A percentile compares a stretch with the other conserved stretches of the same genome.
These are phyloP conservation scores for Heracleum sosnowskyi DNA, from an alignment of 129 eudicot genomes.

Conservation along the genomic window DNA sequence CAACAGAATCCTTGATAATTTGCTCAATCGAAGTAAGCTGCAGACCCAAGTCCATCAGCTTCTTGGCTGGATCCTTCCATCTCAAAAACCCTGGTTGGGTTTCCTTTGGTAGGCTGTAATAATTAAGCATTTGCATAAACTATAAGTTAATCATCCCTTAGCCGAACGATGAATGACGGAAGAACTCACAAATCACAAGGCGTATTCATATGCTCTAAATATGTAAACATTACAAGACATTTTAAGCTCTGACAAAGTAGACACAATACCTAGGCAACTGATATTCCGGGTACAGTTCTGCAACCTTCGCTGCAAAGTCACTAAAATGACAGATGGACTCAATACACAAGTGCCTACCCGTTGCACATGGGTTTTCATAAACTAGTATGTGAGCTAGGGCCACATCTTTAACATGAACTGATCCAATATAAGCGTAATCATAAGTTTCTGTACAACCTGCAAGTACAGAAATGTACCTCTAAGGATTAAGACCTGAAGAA, in stretches of 20 bases:
- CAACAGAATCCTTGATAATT: conserved; percentile 70
- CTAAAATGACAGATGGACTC: conserved; percentile 73
- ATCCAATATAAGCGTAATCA: too few relatives aligned
- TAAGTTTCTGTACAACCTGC: too few relatives aligned
- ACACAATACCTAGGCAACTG: conserved; percentile 57
- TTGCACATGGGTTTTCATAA: conserved; percentile 59
- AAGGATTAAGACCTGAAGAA: too few relatives aligned
- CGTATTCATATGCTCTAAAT: not conserved
- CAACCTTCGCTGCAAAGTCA: conserved; percentile 84
- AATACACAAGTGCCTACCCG: conserved; percentile 76
- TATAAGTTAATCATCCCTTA: not conserved
- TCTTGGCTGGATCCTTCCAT: conserved; percentile 52
- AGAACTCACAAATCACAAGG: too few relatives aligned
- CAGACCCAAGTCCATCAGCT: conserved; percentile 77
- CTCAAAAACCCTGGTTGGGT: conserved; percentile 75
- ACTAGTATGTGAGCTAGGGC: too few relatives aligned
- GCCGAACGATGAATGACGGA: not conserved
- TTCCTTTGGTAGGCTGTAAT: conserved; percentile 62
- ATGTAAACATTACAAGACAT: not conserved
- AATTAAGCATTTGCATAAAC: not conserved
- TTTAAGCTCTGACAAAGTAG: not conserved
- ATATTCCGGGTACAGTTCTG: conserved; percentile 73
- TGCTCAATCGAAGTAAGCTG: conserved; percentile 60
- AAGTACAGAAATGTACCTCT: too few relatives aligned
- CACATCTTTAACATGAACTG: too few relatives aligned